Evolutionary conservation across 2,329 filamentous ascomycete genomes (phyloP).

Genomic region (Fusarium lateritium): DNA sequence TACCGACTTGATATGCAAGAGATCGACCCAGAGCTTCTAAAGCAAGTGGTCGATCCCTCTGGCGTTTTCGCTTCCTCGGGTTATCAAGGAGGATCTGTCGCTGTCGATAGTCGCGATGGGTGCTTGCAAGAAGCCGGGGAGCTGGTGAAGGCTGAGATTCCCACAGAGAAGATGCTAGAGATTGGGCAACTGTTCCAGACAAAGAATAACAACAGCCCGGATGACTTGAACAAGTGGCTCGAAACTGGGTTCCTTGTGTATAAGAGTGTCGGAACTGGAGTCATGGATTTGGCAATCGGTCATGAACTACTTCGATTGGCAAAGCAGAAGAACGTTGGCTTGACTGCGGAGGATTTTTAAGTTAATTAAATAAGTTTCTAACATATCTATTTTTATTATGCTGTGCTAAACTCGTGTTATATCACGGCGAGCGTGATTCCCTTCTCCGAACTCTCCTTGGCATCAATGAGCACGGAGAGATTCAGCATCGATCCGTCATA

Average conservation of each 20-base stretch:
- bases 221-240: constrained; percentile 69
- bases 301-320: constrained; percentile 70
- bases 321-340: constrained; percentile 67
- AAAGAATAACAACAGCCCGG: not conserved
- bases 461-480: too few relatives aligned
- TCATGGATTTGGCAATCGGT: constrained; percentile 78
- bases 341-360: constrained; percentile 46
- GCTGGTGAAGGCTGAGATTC: constrained; percentile 48
- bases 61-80: constrained; percentile 4
- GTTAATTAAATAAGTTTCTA: fast-evolving
- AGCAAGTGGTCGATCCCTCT: constrained; percentile 36
- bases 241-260: constrained; percentile 76
- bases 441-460: too few relatives aligned
- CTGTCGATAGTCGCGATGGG: constrained; percentile 50
- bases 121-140: constrained; percentile 53
- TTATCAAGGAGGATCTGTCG: constrained; percentile 34
- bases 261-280: constrained; percentile 76
- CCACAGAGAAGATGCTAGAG: constrained; percentile 47
- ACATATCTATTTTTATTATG: too few relatives aligned
- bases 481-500: too few relatives aligned
- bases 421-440: too few relatives aligned
- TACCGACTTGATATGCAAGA: constrained; percentile 54
- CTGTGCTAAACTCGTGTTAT: too few relatives aligned
- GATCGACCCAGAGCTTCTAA: constrained; percentile 51
- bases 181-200: constrained; percentile 69